Evolutionary conservation across 148 eudicot species (phyloP).

Genomic region (Rhododendron vialii): DNA sequence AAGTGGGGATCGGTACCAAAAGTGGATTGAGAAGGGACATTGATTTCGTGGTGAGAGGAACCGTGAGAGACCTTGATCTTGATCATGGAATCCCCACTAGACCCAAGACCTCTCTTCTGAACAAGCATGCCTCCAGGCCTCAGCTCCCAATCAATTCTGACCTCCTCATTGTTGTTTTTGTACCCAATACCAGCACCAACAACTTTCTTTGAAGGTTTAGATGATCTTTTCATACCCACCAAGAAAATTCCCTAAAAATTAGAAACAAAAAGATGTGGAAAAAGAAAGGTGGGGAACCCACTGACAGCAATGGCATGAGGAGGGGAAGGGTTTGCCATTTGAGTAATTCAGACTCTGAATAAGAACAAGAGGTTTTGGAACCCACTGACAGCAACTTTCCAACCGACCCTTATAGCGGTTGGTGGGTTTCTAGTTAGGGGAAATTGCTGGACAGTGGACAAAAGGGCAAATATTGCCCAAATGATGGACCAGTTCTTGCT

Average conservation of each 20-base stretch:
- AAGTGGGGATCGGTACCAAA: slow-evolving; percentile 15
- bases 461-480: no score
- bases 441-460: no score
- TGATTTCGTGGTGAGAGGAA: slow-evolving; percentile 19
- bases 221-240: slow-evolving; percentile 9
- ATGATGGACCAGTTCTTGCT: no score
- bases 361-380: neutral
- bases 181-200: neutral
- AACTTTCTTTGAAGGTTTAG: slow-evolving; percentile 3
- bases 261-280: neutral
- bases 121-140: slow-evolving; percentile 53
- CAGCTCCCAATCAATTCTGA: slow-evolving; percentile 34
- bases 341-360: neutral
- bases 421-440: neutral
- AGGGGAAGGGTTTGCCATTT: neutral
- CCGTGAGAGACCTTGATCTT: slow-evolving; percentile 36
- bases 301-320: neutral
- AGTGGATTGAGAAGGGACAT: slow-evolving; percentile 22
- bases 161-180: neutral
- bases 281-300: neutral
- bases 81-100: slow-evolving; percentile 17
- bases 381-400: neutral
- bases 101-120: slow-evolving; percentile 39
- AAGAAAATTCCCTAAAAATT: neutral
- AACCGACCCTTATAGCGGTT: neutral